Base-by-base conservation (phyloP, 345 rosid species). In the Eucalyptus regnans region DNA sequence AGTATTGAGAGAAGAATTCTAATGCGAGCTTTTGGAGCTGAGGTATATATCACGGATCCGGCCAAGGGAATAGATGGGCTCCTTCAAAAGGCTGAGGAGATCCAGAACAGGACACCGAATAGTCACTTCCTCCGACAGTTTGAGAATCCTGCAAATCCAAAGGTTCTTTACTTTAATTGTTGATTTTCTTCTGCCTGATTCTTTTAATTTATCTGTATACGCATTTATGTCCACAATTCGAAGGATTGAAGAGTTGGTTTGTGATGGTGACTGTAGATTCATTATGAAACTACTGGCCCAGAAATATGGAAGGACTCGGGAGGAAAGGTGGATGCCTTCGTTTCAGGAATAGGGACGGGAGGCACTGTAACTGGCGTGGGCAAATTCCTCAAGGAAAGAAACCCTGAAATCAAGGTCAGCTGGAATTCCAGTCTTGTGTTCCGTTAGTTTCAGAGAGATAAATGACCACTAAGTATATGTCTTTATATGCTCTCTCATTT, bases 11-110 rank as follows among this genome's bases (percentile, higher is more conserved):
- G 98, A 92, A 95, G 92, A 90, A 90, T 93, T 60, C 68, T 96
- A 86, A 92, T 96, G 6, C 91, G 89, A 88, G 98, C 99, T 89
- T 88, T 97, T 54, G 98, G 98, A 88, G 97, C 99, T 83, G 95
- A 96, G 90, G 41, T 97, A 56, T 86, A 23, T 88, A 93, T 96
- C 49, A 93, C 94, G 4, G 93, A 96, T 87, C 89, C 94, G 6
- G 87, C 92, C 25, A 92, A 89, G 88, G 96, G 95, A 52, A 14
- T 94, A 89, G 37, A 90, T 7, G 96, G 95, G 27, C 86, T 76
- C 48, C 1, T 94, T 7, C 91, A 92, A 52, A 96, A 93, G 91
- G 90, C 92, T 29, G 93, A 94, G 64, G 98, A 96, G 91, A 89
- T 96, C 86, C 89, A 92, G 64, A 80, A 89, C 48, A 93, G 90